Percentiles rank a stretch among this genome's conserved stretches.
phyloP scores from a whole-genome alignment of 768 basidiomycete species.

The Lentinula lateritia region DNA sequence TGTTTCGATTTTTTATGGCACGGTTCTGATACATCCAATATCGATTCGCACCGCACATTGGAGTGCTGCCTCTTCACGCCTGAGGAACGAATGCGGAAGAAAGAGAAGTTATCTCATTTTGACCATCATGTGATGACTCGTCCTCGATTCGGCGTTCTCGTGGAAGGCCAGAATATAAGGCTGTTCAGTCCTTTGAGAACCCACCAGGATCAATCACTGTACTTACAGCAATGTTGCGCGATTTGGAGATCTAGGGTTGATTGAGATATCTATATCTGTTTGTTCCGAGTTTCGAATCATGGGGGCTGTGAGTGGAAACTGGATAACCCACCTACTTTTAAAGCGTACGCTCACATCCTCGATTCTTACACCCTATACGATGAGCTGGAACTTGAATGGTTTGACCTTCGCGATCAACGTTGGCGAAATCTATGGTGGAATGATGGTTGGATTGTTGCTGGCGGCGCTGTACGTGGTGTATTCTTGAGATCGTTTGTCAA shows the following conservation, averaged over 20 bases:
- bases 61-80: not conserved
- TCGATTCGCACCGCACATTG: not conserved
- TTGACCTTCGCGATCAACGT: not conserved
- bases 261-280: too few species aligned
- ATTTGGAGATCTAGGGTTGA: too few species aligned
- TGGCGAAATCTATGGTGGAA: not conserved
- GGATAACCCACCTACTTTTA: too few species aligned
- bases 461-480: not conserved
- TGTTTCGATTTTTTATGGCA: too few species aligned
- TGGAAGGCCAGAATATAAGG: too few species aligned
- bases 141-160: too few species aligned
- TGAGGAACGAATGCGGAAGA: not conserved
- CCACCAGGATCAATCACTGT: too few species aligned
- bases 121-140: not conserved
- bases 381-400: not conserved
- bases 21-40: too few species aligned
- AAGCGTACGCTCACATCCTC: not conserved
- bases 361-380: not conserved
- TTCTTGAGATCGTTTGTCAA: not conserved
- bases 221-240: too few species aligned
- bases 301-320: not conserved
- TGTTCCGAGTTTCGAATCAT: too few species aligned
- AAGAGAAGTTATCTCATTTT: not conserved
- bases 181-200: too few species aligned
- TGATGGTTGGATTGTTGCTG: constrained; percentile 1